phyloP scores from a whole-genome alignment of 148 eudicot species.

The Simmondsia chinensis region DNA sequence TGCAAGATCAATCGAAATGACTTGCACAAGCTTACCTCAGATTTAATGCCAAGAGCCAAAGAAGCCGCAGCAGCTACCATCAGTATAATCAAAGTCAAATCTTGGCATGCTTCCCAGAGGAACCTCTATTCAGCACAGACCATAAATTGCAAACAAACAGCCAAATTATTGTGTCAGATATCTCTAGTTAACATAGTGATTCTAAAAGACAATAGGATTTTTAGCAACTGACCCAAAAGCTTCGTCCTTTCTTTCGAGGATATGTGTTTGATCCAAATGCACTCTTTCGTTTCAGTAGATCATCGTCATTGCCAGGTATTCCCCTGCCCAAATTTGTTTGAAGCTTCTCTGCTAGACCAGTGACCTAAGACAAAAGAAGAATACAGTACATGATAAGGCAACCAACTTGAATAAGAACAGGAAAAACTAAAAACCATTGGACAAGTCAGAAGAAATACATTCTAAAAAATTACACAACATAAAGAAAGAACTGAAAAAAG shows the following conservation, averaged over 20 bases:
- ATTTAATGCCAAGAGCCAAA: conserved; percentile 80
- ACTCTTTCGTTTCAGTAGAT: conserved; percentile 41
- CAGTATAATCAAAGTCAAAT: conserved; percentile 80
- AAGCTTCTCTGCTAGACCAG: conserved; percentile 44
- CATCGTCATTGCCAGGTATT: conserved; percentile 49
- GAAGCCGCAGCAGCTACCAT: conserved; percentile 96
- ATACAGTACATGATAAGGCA: not conserved
- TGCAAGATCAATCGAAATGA: too few relatives aligned
- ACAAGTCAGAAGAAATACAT: not conserved
- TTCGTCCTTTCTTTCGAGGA: conserved; percentile 73
- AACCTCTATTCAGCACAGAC: conserved; percentile 39
- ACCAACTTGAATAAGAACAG: too few relatives aligned
- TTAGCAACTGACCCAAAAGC: conserved; percentile 51
- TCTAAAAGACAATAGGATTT: not conserved
- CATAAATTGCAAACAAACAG: not conserved
- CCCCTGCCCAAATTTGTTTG: conserved; percentile 67
- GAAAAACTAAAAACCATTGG: not conserved
- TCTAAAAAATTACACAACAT: not conserved
- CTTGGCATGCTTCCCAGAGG: conserved; percentile 90
- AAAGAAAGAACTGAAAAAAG: not conserved
- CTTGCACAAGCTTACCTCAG: conserved; percentile 88
- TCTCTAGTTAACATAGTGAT: too few relatives aligned
- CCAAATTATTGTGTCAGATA: too few relatives aligned
- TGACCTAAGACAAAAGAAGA: conserved; percentile 31
- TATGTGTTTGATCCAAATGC: conserved; percentile 87